Base-by-base conservation (phyloP, 768 basidiomycete genomes). In the Mycena haematopus region DNA sequence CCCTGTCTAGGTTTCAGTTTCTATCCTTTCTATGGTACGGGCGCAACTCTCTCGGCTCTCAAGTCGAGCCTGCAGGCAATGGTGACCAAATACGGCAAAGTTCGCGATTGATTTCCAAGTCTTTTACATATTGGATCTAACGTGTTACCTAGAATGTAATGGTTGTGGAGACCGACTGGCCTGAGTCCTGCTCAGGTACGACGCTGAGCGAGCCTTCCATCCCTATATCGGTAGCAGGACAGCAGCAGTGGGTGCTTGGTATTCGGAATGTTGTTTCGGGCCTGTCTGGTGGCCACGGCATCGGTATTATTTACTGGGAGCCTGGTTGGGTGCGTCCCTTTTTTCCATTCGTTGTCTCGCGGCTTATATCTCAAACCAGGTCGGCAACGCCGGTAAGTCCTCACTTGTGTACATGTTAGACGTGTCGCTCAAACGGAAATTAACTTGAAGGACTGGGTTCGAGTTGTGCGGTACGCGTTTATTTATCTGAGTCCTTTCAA, bases 111-210 rank as follows among this genome's bases (percentile, higher is more conserved):
- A 25, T 24, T 24, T 40, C 24, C 21, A n/a, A n/a, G 27, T 19
- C 55, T 47, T 7, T 14, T 38, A 17, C 21, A 10, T 46, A 13
- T 29, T 31, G 25, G 11, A 10, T 13, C 44, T 55, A 17, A 58
- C 40, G n/a, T 21, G 19, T 19, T 2, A 31, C 14, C 14, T 35
- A 83, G 80, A 76, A 83, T 52, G 73, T 88, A 50, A 82, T 87
- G 72, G 81, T 87, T 21, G 86, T 85, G 7, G 87, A 88, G 72
- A 88, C 86, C 6, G 83, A 89, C 71, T 89, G 86, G 86, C 84
- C 86, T 0, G 82, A 73, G 13, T 67, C 72, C 2, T 87, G 86
- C 73, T 75, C 81, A 67, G 74, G 78, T 22, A 68, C 74, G 7
- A 70, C 79, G 3, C 62, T 86, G 68, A 85, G 82, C 60, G 79